Evolutionary conservation across 495 filamentous ascomycete genomes (phyloP).

Genomic region (Neurospora sp.): DNA sequence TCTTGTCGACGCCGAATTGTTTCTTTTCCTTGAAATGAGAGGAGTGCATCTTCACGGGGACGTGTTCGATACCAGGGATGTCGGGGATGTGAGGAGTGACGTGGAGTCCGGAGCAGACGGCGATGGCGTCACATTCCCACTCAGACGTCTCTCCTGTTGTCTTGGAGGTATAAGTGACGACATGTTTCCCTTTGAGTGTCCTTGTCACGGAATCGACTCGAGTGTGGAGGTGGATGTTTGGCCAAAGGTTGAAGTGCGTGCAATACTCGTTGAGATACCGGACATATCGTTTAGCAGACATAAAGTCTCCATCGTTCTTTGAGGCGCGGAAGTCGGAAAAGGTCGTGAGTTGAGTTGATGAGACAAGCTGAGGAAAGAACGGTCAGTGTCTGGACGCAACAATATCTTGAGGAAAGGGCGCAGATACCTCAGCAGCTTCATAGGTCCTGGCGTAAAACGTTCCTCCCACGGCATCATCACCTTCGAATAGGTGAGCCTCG

Average conservation of each 20-base stretch:
- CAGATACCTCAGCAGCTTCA: conserved; percentile 24
- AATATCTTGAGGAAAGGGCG: background rate
- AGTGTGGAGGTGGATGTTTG: conserved; percentile 27
- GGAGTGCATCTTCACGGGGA: conserved; percentile 30
- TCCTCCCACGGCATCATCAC: conserved; percentile 17
- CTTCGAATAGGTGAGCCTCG: conserved; percentile 23
- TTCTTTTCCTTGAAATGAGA: conserved; percentile 31
- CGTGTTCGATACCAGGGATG: conserved; percentile 28
- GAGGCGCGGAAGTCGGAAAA: conserved; percentile 31
- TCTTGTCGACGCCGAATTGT: conserved; percentile 27
- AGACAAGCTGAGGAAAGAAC: conserved; percentile 23
- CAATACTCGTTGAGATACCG: conserved; percentile 32
- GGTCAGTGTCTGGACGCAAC: background rate
- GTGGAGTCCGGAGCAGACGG: conserved; percentile 36
- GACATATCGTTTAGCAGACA: conserved; percentile 21
- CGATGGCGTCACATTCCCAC: conserved; percentile 31
- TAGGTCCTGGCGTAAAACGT: conserved; percentile 25
- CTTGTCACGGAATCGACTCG: conserved; percentile 16
- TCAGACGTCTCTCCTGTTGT: conserved; percentile 4
- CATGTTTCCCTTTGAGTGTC: conserved; percentile 13
- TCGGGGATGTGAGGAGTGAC: conserved; percentile 28
- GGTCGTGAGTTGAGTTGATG: conserved; percentile 30
- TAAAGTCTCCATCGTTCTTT: conserved; percentile 24
- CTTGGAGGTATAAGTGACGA: conserved; percentile 12
- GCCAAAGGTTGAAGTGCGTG: conserved; percentile 29